Evolutionary conservation across 1,284 basidiomycete genomes (phyloP).

Genomic region (Kwoniella shivajii): DNA sequence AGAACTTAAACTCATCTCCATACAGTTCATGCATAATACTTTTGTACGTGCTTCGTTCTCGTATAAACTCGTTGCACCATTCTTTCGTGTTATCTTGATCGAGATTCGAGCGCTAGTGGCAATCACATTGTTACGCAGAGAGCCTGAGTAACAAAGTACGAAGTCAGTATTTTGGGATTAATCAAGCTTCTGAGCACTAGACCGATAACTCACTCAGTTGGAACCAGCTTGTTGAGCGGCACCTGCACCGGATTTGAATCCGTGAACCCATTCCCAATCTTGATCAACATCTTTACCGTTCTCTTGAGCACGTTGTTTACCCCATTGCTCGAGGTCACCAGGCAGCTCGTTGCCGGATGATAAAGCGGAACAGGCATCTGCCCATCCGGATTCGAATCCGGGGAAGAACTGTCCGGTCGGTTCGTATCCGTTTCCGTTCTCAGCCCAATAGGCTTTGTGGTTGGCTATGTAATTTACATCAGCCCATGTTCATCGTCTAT

Average conservation of each 20-base stretch:
- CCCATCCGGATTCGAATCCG: constrained; percentile 26
- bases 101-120: too few relatives aligned
- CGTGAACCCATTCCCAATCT: constrained; percentile 26
- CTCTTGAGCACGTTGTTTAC: constrained; percentile 14
- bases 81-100: too few relatives aligned
- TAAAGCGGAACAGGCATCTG: constrained; percentile 14
- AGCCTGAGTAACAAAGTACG: too few relatives aligned
- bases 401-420: constrained; percentile 26
- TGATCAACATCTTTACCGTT: constrained; percentile 14
- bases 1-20: too few relatives aligned
- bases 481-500: background rate
- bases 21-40: too few relatives aligned
- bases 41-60: too few relatives aligned
- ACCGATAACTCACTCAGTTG: constrained; percentile 6
- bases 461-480: constrained; percentile 2
- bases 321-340: constrained; percentile 16
- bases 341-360: constrained; percentile 18
- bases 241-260: constrained; percentile 19
- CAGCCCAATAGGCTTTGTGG: constrained; percentile 23
- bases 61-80: too few relatives aligned
- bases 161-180: too few relatives aligned
- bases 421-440: constrained; percentile 22
- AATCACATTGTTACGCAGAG: too few relatives aligned
- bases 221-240: constrained; percentile 18
- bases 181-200: too few relatives aligned